phyloP scores from a whole-genome alignment of 1,139 yeast species.

The Hyphopichia wangnamkhiaoensis region DNA sequence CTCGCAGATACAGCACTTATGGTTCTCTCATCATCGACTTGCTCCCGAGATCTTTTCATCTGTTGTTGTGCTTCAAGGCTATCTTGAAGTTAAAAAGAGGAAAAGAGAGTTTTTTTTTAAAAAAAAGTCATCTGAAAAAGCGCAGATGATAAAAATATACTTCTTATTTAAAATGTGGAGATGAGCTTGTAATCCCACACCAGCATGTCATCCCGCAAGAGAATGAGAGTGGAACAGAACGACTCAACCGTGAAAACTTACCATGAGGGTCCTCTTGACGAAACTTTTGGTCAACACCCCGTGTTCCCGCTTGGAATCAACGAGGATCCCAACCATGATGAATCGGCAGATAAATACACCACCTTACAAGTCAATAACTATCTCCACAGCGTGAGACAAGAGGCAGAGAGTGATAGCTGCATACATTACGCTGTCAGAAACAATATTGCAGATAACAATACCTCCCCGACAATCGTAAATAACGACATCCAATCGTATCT shows the following conservation, averaged over 20 bases:
- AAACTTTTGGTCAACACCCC: conserved; percentile 24
- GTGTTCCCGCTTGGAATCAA: conserved; percentile 21
- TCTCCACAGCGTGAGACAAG: conserved; percentile 28
- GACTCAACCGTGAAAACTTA: conserved; percentile 1
- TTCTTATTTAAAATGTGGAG: no score
- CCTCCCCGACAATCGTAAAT: conserved; percentile 3
- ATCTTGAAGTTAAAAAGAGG: no score
- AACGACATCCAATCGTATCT: neutral
- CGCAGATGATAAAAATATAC: no score
- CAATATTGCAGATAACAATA: neutral
- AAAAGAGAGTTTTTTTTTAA: no score
- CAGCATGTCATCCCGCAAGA: no score
- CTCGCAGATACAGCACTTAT: neutral
- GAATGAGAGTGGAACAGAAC: no score
- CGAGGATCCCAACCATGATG: conserved; percentile 10
- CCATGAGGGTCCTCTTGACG: conserved; percentile 8
- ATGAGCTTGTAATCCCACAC: no score
- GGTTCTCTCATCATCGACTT: conserved; percentile 5
- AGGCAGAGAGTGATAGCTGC: conserved; percentile 27
- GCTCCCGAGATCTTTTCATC: no score
- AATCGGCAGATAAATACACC: conserved; percentile 9
- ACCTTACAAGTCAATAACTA: conserved; percentile 24
- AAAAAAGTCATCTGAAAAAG: no score
- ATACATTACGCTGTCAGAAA: conserved; percentile 16
- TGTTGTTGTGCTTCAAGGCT: no score